phyloP scores from a whole-genome alignment of 129 eudicot species.

The Escallonia herrerae region DNA sequence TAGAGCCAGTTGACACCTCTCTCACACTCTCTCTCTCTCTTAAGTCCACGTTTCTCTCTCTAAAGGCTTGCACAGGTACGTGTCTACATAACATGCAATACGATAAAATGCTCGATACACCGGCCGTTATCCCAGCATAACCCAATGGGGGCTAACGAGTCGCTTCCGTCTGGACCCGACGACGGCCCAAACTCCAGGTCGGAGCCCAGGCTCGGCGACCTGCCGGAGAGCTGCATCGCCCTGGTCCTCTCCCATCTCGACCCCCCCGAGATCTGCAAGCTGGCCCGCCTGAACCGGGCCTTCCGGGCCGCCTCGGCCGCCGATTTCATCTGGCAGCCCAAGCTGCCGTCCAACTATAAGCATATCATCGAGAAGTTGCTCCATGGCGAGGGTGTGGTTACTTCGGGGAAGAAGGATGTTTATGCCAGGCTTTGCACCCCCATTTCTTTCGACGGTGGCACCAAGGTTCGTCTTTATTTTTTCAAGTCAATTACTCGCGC shows the following conservation, averaged over 20 bases:
- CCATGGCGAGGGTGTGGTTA: constrained; percentile 6
- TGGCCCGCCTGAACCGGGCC: constrained; percentile 66
- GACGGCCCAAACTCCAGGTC: constrained; percentile 10
- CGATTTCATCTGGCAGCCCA: constrained; percentile 76
- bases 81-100: no score
- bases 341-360: constrained; percentile 57
- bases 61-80: neutral
- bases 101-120: no score
- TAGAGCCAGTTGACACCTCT: constrained; percentile 3
- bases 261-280: constrained; percentile 67
- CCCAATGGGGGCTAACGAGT: constrained; percentile 60
- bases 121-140: no score
- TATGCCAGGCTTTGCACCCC: constrained; percentile 50
- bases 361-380: constrained; percentile 30
- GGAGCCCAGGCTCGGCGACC: constrained; percentile 56
- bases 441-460: constrained; percentile 49
- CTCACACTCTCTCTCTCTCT: neutral
- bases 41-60: constrained; percentile 2
- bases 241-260: constrained; percentile 50
- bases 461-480: constrained; percentile 34
- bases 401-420: constrained; percentile 44
- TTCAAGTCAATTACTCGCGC: neutral
- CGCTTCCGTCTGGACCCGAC: constrained; percentile 18
- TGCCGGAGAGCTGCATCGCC: constrained; percentile 85
- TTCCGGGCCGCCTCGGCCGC: constrained; percentile 75